Percentiles rank a stretch among this genome's conserved stretches.
These are phyloP conservation scores for Chalciporus piperatus DNA, from an alignment of 768 basidiomycete genomes.

Conservation along the genomic window DNA sequence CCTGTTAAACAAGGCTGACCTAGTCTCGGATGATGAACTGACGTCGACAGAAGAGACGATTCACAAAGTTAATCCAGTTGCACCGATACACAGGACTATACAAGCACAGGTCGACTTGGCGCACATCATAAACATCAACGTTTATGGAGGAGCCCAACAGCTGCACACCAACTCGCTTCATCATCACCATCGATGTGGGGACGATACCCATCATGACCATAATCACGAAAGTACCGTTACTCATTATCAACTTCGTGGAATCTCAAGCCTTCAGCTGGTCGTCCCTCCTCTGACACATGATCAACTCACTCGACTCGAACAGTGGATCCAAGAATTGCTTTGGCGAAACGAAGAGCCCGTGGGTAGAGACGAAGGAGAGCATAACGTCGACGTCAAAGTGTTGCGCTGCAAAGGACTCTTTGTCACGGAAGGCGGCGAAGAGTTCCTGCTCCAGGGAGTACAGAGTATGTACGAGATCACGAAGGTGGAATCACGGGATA, in stretches of 20 bases:
- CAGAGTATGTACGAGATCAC: constrained; percentile 83
- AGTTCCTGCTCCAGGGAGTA: constrained; percentile 87
- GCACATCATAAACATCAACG: constrained; percentile 75
- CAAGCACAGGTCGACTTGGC: constrained; percentile 72
- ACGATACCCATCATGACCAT: constrained; percentile 30
- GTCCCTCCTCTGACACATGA: constrained; percentile 55
- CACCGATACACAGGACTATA: constrained; percentile 69
- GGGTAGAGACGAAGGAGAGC: constrained; percentile 15
- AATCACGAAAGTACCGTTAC: constrained; percentile 32
- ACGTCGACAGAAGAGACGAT: constrained; percentile 57
- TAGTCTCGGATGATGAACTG: constrained; percentile 51
- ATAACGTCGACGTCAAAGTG: constrained; percentile 45
- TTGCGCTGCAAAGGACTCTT: constrained; percentile 91
- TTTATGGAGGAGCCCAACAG: constrained; percentile 58
- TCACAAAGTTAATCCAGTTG: constrained; percentile 74
- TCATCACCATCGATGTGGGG: constrained; percentile 34
- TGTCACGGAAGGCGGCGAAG: constrained; percentile 46
- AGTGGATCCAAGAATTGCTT: constrained; percentile 75
- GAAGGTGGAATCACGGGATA: constrained; percentile 37
- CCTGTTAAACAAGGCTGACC: constrained; percentile 87
- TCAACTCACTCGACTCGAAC: constrained; percentile 58
- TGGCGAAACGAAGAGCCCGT: constrained; percentile 72
- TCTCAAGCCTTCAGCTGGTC: constrained; percentile 72
- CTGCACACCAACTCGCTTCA: constrained; percentile 20
- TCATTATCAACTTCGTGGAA: constrained; percentile 77